Percentiles rank a stretch among this genome's conserved stretches.
Evolutionary conservation across 2,329 filamentous ascomycete genomes (phyloP).

Genomic region (Venturia aucupariae): DNA sequence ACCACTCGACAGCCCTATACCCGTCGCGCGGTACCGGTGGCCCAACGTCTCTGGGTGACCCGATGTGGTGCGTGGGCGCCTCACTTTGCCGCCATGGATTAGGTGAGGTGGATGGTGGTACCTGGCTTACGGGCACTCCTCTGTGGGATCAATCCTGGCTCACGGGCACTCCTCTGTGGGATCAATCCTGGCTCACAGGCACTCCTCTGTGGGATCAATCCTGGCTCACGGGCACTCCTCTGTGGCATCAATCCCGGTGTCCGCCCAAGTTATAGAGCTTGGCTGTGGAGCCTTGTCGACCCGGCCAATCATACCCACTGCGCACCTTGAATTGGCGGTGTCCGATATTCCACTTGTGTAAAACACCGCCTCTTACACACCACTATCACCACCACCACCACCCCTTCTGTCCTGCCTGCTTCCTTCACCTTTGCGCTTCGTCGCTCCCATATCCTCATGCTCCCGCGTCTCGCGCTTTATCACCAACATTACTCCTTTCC

Average conservation of each 20-base stretch:
- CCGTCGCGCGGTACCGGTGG: background rate
- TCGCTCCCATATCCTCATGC: background rate
- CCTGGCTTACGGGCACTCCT: background rate
- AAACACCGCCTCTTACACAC: background rate
- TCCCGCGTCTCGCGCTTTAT: background rate
- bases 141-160: slow-evolving; percentile 1
- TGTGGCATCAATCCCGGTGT: slow-evolving; percentile 4
- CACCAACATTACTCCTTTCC: background rate
- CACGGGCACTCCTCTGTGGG: background rate
- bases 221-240: background rate
- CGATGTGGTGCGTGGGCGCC: background rate
- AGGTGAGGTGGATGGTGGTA: background rate
- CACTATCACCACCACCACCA: background rate
- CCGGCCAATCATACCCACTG: slow-evolving; percentile 8
- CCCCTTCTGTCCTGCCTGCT: background rate
- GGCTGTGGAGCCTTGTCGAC: background rate
- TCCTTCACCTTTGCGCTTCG: background rate
- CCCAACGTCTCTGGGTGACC: background rate
- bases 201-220: background rate
- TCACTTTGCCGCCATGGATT: background rate
- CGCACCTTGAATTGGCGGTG: slow-evolving; percentile 13
- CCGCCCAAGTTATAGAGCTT: background rate
- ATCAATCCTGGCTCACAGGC: background rate
- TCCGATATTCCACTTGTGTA: slow-evolving; percentile 5
- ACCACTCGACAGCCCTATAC: slow-evolving; percentile 1